Conservation (phyloP, 345 rosid genomes). For the Populus pruinosa region DNA sequence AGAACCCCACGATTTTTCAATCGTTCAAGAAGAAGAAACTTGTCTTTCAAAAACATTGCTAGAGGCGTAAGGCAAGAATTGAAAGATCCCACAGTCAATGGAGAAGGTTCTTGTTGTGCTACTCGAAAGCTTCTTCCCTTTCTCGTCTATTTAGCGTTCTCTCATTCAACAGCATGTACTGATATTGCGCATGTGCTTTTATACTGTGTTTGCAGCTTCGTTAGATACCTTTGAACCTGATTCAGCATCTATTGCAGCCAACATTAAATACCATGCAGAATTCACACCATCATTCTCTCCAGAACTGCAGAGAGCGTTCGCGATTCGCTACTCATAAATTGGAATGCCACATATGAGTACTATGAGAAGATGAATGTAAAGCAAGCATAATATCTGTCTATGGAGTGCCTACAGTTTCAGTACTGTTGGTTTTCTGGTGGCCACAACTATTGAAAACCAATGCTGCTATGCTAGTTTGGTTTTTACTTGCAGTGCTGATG, state of each 20-base stretch:
- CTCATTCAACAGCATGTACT: not conserved
- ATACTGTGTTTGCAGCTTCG: conserved; percentile 25
- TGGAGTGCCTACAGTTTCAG: conserved; percentile 56
- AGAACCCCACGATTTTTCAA: conserved; percentile 19
- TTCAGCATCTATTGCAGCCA: conserved; percentile 40
- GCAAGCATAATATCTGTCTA: conserved; percentile 61
- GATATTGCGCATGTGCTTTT: not conserved
- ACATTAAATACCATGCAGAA: conserved; percentile 54
- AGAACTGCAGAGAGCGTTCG: conserved; percentile 49
- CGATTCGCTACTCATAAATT: conserved; percentile 47
- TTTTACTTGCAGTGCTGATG: not conserved
- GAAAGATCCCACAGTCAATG: conserved; percentile 20
- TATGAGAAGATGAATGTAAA: conserved; percentile 46
- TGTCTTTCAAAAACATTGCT: conserved; percentile 34
- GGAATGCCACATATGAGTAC: conserved; percentile 49
- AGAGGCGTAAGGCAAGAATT: conserved; percentile 37
- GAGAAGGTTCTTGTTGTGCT: conserved; percentile 19
- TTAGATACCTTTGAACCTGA: conserved; percentile 30
- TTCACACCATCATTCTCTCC: conserved; percentile 54
- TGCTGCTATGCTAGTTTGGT: not conserved
- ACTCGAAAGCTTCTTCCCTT: not conserved
- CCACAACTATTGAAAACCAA: not conserved
- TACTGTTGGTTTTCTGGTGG: not conserved
- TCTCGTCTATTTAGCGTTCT: not conserved
- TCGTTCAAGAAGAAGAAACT: conserved; percentile 17